These are phyloP conservation scores for Dentipellis fragilis DNA, from an alignment of 768 basidiomycete genomes.

Conservation along the genomic window DNA sequence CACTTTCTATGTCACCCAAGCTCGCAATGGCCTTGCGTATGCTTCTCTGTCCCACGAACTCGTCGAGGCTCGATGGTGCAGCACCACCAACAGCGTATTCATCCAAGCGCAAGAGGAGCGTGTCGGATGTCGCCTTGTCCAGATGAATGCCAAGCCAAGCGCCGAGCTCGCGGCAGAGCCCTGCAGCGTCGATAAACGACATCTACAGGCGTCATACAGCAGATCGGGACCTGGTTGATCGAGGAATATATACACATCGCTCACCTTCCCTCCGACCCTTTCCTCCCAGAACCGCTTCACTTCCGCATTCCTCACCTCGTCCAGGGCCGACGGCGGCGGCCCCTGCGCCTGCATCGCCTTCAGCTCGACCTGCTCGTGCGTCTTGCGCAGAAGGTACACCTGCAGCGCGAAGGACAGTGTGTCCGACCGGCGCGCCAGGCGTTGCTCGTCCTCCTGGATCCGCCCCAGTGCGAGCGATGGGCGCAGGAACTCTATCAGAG, in stretches of 20 bases:
- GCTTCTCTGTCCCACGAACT: slow-evolving; percentile 10
- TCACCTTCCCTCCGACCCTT: not conserved
- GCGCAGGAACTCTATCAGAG: not conserved
- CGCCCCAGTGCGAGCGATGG: not conserved
- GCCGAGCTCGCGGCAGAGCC: not conserved
- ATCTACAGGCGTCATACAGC: not conserved
- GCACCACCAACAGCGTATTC: slow-evolving; percentile 14
- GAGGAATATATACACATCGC: not conserved
- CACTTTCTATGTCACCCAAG: not conserved
- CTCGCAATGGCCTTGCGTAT: slow-evolving; percentile 9
- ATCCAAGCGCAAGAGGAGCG: not conserved
- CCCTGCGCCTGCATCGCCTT: not conserved
- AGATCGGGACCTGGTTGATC: not conserved
- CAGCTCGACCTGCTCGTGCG: too few relatives aligned
- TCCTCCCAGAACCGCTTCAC: slow-evolving; percentile 1
- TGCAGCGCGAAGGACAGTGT: not conserved
- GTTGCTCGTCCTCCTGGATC: not conserved
- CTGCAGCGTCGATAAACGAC: not conserved
- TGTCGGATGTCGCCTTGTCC: not conserved
- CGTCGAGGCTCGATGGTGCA: slow-evolving; percentile 13
- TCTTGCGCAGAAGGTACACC: not conserved
- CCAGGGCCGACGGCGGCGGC: not conserved
- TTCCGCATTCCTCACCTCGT: not conserved
- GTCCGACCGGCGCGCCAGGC: not conserved
- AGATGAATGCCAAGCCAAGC: not conserved